Percentiles rank a stretch among this genome's conserved stretches.
Evolutionary conservation across 2,329 filamentous ascomycete genomes (phyloP).

Genomic region (Sporothrix globosa): DNA sequence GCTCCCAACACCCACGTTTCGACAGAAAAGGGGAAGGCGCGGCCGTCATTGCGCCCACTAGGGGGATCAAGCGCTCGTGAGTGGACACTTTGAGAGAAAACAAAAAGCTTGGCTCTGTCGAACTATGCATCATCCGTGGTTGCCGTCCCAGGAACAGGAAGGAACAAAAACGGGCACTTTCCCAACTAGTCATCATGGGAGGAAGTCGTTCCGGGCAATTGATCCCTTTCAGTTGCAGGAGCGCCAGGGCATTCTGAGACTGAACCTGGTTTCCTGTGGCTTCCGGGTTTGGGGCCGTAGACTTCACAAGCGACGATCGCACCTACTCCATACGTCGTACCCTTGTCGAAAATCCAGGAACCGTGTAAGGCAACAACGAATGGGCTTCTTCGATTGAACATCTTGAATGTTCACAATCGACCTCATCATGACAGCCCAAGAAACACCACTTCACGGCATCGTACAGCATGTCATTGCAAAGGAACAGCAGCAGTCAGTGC

Average conservation of each 20-base stretch:
- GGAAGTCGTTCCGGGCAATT: not conserved
- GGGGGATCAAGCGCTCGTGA: not conserved
- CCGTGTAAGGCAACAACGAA: constrained; percentile 7
- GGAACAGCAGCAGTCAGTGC: not conserved
- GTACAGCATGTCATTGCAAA: not conserved
- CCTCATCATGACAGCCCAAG: constrained; percentile 3
- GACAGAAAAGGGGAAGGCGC: constrained; percentile 29
- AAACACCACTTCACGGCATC: not conserved
- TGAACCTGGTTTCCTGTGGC: not conserved
- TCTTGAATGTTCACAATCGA: not conserved
- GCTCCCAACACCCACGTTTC: constrained; percentile 10
- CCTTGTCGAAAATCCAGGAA: constrained; percentile 18
- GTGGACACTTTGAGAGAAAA: not conserved
- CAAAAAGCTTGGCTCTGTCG: constrained; percentile 24
- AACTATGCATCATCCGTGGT: constrained; percentile 3
- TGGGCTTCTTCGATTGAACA: too few relatives aligned
- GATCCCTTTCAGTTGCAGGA: not conserved
- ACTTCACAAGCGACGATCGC: constrained; percentile 1
- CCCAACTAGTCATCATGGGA: not conserved
- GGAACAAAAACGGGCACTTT: not conserved
- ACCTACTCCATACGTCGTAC: not conserved
- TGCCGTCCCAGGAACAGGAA: constrained; percentile 21
- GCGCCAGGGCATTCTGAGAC: not conserved
- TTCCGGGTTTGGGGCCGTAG: not conserved
- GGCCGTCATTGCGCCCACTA: not conserved